phyloP scores from a whole-genome alignment of 257 asterid genomes.

The Forsythia suspensa region DNA sequence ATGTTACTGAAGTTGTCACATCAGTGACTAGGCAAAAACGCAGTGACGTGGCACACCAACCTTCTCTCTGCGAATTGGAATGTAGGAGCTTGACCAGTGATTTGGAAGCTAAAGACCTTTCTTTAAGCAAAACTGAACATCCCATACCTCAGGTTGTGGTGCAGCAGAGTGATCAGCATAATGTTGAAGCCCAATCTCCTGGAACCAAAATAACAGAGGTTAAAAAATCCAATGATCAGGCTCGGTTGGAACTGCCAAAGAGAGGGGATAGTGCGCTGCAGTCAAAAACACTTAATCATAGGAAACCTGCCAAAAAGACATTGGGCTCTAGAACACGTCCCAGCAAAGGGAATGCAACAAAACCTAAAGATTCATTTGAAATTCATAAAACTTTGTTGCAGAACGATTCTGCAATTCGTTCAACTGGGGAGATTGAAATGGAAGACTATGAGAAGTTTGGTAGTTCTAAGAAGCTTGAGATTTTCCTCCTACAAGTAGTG shows the following conservation, averaged over 20 bases:
- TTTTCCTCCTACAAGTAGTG: neutral
- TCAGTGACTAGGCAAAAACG: conserved; percentile 28
- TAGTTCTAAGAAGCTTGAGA: conserved; percentile 29
- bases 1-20: conserved; percentile 1
- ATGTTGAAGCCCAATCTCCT: conserved; percentile 26
- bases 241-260: conserved; percentile 29
- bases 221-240: conserved; percentile 26
- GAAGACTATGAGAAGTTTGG: conserved; percentile 19
- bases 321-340: conserved; percentile 49
- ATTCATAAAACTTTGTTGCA: conserved; percentile 29
- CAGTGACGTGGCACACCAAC: conserved; percentile 29
- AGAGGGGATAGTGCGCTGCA: conserved; percentile 25
- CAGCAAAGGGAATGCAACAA: conserved; percentile 35
- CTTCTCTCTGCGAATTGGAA: conserved; percentile 27
- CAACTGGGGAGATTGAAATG: conserved; percentile 25
- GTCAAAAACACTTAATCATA: conserved; percentile 38
- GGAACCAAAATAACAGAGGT: conserved; percentile 18
- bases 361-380: conserved; percentile 43
- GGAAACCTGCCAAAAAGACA: conserved; percentile 50
- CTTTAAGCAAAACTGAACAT: conserved; percentile 23
- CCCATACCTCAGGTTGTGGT: conserved; percentile 23
- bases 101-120: conserved; percentile 20
- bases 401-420: conserved; percentile 20
- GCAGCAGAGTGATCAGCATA: conserved; percentile 33
- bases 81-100: conserved; percentile 23